A percentile compares a stretch with the other conserved stretches of the same genome.
These are phyloP conservation scores for Osmanthus fragrans DNA, from an alignment of 257 asterid species.

Conservation along the genomic window DNA sequence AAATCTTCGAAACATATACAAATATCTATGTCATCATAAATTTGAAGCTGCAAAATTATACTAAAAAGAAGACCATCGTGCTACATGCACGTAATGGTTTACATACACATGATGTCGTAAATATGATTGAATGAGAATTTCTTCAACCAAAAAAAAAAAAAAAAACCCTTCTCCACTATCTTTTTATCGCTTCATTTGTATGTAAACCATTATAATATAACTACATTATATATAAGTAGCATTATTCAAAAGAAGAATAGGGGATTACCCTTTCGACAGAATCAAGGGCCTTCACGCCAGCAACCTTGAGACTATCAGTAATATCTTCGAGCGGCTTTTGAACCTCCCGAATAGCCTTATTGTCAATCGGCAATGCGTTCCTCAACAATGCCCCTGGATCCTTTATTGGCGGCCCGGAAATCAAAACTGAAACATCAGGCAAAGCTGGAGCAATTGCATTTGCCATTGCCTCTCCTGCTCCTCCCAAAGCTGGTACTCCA, in stretches of 20 bases:
- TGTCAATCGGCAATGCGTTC: constrained; percentile 87
- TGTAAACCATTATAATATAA: no score
- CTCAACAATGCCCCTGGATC: constrained; percentile 93
- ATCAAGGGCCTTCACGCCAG: constrained; percentile 84
- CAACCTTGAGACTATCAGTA: constrained; percentile 82
- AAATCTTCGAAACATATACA: not conserved
- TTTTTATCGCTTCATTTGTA: no score
- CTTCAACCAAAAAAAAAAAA: no score
- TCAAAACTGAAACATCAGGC: constrained; percentile 87
- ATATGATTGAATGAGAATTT: no score
- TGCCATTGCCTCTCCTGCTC: constrained; percentile 51
- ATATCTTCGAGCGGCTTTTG: constrained; percentile 98
- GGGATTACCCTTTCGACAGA: constrained; percentile 76
- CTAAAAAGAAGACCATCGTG: not conserved
- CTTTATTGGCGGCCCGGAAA: constrained; percentile 96
- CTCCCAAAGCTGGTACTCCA: constrained; percentile 55
- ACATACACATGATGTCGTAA: no score
- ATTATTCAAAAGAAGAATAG: not conserved
- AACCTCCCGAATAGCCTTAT: constrained; percentile 93
- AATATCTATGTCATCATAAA: not conserved
- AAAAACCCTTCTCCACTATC: no score
- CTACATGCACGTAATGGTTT: no score
- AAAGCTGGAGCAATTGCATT: constrained; percentile 54
- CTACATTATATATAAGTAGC: no score
- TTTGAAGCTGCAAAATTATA: not conserved